A percentile compares a stretch with the other conserved stretches of the same genome.
Evolutionary conservation across 768 basidiomycete species (phyloP).

Genomic region (Mycena vitilis): DNA sequence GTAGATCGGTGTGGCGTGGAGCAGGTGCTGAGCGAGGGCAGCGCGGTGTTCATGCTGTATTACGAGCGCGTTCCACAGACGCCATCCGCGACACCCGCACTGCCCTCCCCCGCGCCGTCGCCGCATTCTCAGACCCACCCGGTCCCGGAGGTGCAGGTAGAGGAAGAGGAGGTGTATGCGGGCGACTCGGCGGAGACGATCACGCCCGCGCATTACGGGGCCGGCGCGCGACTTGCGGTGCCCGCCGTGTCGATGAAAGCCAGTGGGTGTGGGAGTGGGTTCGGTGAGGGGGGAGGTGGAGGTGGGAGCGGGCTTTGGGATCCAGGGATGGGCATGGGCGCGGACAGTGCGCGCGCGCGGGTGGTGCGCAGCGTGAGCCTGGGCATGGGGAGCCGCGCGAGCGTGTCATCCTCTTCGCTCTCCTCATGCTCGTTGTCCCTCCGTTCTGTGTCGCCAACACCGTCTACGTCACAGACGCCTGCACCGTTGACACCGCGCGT

Average conservation of each 20-base stretch:
- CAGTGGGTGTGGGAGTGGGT: too few relatives aligned
- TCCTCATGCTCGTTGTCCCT: neutral
- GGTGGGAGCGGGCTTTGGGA: neutral
- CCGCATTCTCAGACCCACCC: neutral
- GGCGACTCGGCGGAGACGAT: slow-evolving; percentile 30
- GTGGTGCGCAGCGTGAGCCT: slow-evolving; percentile 32
- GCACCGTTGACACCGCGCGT: slow-evolving; percentile 17
- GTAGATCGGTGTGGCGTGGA: slow-evolving; percentile 83
- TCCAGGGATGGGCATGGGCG: neutral
- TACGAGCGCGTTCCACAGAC: slow-evolving; percentile 71
- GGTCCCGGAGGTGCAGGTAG: too few relatives aligned
- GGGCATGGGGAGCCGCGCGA: slow-evolving; percentile 16
- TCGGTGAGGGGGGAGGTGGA: neutral
- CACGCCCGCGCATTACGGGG: neutral
- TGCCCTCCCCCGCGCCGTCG: neutral
- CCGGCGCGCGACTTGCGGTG: neutral
- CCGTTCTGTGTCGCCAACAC: slow-evolving; percentile 15
- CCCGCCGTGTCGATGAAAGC: neutral
- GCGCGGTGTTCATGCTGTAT: slow-evolving; percentile 91
- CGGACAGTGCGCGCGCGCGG: neutral
- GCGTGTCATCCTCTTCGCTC: slow-evolving; percentile 12
- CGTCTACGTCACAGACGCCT: neutral
- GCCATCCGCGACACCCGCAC: neutral
- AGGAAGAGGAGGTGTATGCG: neutral
- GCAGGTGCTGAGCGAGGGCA: slow-evolving; percentile 77